A percentile compares a stretch with the other conserved stretches of the same genome.
phyloP scores from a whole-genome alignment of 1,284 basidiomycete genomes.

The Gymnopus androsaceus region DNA sequence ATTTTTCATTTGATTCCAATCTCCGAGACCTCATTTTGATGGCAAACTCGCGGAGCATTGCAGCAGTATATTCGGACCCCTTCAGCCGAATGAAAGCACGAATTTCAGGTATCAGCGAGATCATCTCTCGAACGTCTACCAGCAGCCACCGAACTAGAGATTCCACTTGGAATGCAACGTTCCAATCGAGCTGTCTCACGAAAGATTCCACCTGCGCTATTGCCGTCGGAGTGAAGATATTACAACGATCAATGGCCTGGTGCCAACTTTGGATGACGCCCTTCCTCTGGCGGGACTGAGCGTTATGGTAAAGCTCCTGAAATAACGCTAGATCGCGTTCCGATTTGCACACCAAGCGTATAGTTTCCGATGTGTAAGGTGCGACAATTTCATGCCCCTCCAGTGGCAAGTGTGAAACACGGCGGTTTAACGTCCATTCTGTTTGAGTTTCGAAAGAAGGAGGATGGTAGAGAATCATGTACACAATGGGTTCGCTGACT shows the following conservation, averaged over 20 bases:
- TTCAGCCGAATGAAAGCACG: conserved; percentile 27
- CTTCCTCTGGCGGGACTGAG: conserved; percentile 35
- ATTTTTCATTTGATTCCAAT: conserved; percentile 24
- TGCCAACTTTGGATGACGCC: conserved; percentile 30
- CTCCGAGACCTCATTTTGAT: conserved; percentile 32
- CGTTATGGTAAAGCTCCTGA: conserved; percentile 35
- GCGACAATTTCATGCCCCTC: conserved; percentile 30
- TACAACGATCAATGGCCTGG: conserved; percentile 40
- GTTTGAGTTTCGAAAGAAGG: conserved; percentile 38
- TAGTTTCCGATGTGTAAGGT: conserved; percentile 48
- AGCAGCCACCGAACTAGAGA: conserved; percentile 41
- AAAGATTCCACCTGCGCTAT: conserved; percentile 37
- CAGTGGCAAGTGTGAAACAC: conserved; percentile 25
- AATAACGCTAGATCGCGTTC: conserved; percentile 39
- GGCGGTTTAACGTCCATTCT: conserved; percentile 26
- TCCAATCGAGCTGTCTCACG: conserved; percentile 45
- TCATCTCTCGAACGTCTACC: conserved; percentile 51
- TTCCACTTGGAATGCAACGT: conserved; percentile 60
- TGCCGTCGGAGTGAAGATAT: conserved; percentile 42
- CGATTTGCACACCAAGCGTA: conserved; percentile 49
- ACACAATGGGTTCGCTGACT: conserved; percentile 38
- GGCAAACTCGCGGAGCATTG: conserved; percentile 46
- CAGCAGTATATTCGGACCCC: conserved; percentile 38
- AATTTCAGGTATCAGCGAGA: conserved; percentile 44
- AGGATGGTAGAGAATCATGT: conserved; percentile 42